Percentiles rank a stretch among this genome's conserved stretches.
phyloP scores from a whole-genome alignment of 2,329 filamentous ascomycete species.

The Stromatinia cepivora region DNA sequence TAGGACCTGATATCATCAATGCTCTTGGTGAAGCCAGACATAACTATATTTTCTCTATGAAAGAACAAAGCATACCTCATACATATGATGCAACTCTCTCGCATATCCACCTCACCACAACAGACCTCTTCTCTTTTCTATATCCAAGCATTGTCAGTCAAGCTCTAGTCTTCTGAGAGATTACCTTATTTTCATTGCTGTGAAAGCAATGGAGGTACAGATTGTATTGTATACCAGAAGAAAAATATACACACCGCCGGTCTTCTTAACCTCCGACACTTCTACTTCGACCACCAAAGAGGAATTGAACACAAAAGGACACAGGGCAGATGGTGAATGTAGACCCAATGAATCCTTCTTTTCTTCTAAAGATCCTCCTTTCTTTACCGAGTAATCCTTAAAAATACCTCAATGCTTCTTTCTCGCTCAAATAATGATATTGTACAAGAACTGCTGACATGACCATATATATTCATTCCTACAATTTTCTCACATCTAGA shows the following conservation, averaged over 20 bases:
- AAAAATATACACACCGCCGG: conserved; percentile 9
- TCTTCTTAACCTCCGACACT: background rate
- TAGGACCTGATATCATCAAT: background rate
- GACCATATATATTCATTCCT: conserved; percentile 14
- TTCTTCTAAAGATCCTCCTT: conserved; percentile 6
- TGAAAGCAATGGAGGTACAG: background rate
- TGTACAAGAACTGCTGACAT: conserved; percentile 23
- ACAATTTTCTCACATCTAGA: background rate
- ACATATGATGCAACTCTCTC: background rate
- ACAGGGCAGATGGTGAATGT: background rate
- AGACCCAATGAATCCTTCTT: background rate
- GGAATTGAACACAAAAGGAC: background rate
- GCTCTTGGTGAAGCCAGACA: background rate
- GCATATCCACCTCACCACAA: background rate
- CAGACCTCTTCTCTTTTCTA: background rate
- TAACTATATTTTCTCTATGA: no score
- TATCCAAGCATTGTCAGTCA: conserved; percentile 8
- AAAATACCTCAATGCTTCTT: background rate
- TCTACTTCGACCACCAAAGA: no score
- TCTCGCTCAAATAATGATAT: conserved; percentile 13
- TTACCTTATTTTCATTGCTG: background rate
- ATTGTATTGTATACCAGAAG: background rate
- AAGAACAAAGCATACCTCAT: conserved; percentile 2
- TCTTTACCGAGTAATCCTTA: conserved; percentile 12
- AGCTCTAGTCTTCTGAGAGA: background rate